Evolutionary conservation across 306 rosid species (phyloP), one percentile per base, ranked within the genome.

Genomic region (Gastrolobium bilobum): DNA sequence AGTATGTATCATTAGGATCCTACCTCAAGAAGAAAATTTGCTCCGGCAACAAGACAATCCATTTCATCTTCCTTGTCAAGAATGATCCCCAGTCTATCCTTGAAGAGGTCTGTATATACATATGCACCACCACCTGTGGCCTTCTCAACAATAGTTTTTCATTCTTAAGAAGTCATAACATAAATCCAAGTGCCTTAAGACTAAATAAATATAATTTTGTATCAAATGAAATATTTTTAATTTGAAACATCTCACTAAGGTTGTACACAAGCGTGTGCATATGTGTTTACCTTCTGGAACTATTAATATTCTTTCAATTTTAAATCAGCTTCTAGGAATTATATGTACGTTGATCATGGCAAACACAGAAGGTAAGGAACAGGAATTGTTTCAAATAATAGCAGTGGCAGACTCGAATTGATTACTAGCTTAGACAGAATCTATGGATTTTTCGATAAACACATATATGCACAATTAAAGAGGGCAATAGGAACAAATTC

Each of bases 111-210:
- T 3, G 96, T 87, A 64, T 78, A 89, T 80, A 90, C 91, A 83
- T 88, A 80, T 0, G 98, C 92, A 48, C 98, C 99, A 58, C 99
- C 99, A 78, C 99, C 99, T 69, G 99, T 93, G 82, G 97, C 99
- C 99, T 95, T 84, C 84, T 61, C 89, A 81, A 79, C 78, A 78
- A 71, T 68, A 52, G 78, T 75, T 71, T 72, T 79, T 82, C 86
- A 78, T 38, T 81, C 72, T 81, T 73, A 73, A 76, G 48, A 79
- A 88, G 57, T 37, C 20, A 79, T 75, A 68, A 53, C 75, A 81
- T 26, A 77, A 73, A 70, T 65, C 54, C 43, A 75, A 60, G 72
- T 78, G 61, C 64, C 77, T 64, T 50, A 72, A 73, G 40, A 76
- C 66, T 56, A 76, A 35, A 7, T 65, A 82, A 10, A 81, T 37